Conservation (phyloP, 2,329 filamentous ascomycete genomes). For the Neocatenulostroma microsporum region DNA sequence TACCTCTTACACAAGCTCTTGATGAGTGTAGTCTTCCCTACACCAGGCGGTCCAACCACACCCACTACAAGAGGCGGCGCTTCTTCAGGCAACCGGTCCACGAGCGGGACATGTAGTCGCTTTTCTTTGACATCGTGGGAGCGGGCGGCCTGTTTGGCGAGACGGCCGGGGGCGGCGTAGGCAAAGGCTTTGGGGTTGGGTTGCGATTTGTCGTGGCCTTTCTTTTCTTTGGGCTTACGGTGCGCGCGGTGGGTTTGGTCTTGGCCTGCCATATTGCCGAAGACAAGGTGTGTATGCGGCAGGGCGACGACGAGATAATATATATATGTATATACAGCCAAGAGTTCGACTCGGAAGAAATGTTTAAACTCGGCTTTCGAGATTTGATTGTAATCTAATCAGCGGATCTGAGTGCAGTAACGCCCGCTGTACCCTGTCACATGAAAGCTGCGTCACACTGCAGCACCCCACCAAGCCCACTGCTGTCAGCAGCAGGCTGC, state of each 20-base stretch:
- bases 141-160: slow-evolving; percentile 65
- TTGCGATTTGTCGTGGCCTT: slow-evolving; percentile 55
- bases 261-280: slow-evolving; percentile 26
- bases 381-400: no score
- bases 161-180: slow-evolving; percentile 70
- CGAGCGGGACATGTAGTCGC: slow-evolving; percentile 87
- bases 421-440: background rate
- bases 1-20: slow-evolving; percentile 92
- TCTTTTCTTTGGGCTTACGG: slow-evolving; percentile 82
- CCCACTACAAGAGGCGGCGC: slow-evolving; percentile 86
- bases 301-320: no score
- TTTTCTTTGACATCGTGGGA: slow-evolving; percentile 86
- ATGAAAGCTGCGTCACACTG: slow-evolving; percentile 1
- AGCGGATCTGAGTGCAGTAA: background rate
- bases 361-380: no score
- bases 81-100: slow-evolving; percentile 93
- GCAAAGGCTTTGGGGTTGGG: slow-evolving; percentile 87
- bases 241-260: slow-evolving; percentile 80
- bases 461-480: no score
- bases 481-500: no score
- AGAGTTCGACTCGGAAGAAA: no score
- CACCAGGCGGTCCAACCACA: slow-evolving; percentile 89
- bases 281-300: no score
- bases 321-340: no score
- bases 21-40: slow-evolving; percentile 88